phyloP scores from a whole-genome alignment of 2,329 filamentous ascomycete genomes.

The Trichophyton rubrum region DNA sequence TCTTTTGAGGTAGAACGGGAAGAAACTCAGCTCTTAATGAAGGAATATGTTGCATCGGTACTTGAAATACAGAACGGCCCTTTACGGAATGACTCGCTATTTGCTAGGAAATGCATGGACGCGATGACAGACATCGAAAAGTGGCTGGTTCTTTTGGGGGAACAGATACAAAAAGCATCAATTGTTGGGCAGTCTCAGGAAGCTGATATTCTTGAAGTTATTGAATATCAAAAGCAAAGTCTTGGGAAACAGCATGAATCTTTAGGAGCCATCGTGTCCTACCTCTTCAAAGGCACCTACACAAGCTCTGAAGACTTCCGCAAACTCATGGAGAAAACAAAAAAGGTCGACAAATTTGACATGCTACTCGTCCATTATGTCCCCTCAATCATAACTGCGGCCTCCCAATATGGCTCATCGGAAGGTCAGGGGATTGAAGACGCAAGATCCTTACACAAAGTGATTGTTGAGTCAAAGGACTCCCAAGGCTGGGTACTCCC shows the following conservation, averaged over 20 bases:
- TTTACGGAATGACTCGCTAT: slow-evolving; percentile 44
- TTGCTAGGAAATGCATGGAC: slow-evolving; percentile 61
- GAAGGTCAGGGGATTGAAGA: slow-evolving; percentile 58
- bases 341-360: slow-evolving; percentile 65
- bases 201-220: slow-evolving; percentile 58
- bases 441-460: slow-evolving; percentile 56
- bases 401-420: slow-evolving; percentile 64
- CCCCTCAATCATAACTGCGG: slow-evolving; percentile 63
- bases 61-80: slow-evolving; percentile 42
- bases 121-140: slow-evolving; percentile 64
- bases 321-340: slow-evolving; percentile 54
- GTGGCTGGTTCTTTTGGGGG: slow-evolving; percentile 63
- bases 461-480: slow-evolving; percentile 54
- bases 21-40: slow-evolving; percentile 41
- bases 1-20: slow-evolving; percentile 50
- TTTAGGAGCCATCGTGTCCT: slow-evolving; percentile 65
- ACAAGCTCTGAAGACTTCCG: slow-evolving; percentile 61
- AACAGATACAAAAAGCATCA: slow-evolving; percentile 62
- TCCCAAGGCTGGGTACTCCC: slow-evolving; percentile 58
- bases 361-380: slow-evolving; percentile 64
- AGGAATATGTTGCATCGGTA: slow-evolving; percentile 45
- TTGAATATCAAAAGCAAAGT: slow-evolving; percentile 68
- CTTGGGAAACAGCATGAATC: slow-evolving; percentile 83
- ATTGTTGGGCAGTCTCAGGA: slow-evolving; percentile 56
- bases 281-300: slow-evolving; percentile 64